phyloP scores from a whole-genome alignment of 2,329 filamentous ascomycete genomes.

The Exophiala sideris region DNA sequence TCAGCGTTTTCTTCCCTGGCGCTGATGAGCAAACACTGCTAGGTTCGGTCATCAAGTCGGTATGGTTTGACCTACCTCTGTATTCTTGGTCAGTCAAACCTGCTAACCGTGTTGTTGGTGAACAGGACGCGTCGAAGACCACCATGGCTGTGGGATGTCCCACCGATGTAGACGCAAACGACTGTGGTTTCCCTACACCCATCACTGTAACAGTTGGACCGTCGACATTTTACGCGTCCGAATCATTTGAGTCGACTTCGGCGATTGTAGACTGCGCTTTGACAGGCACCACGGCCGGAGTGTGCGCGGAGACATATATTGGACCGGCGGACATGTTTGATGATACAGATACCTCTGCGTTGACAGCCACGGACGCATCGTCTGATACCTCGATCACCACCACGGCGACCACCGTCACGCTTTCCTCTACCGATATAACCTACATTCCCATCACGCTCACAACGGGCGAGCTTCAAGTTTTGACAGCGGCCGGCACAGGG shows the following conservation, averaged over 20 bases:
- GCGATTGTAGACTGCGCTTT: constrained; percentile 20
- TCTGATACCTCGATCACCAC: constrained; percentile 12
- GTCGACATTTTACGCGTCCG: constrained; percentile 12
- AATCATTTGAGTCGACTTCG: constrained; percentile 13
- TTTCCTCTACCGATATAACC: constrained; percentile 9
- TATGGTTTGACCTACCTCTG: constrained; percentile 2
- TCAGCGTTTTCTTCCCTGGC: constrained; percentile 21
- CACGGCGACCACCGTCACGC: constrained; percentile 7
- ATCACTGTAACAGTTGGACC: constrained; percentile 25
- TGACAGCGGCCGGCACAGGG: constrained; percentile 2
- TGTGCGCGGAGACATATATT: constrained; percentile 20
- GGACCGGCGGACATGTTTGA: constrained; percentile 13
- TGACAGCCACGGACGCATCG: constrained; percentile 3
- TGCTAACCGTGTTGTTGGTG: background rate
- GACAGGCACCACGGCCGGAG: constrained; percentile 22
- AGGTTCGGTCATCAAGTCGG: constrained; percentile 19
- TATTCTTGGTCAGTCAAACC: background rate
- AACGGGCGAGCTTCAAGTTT: background rate
- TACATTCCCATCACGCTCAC: constrained; percentile 15
- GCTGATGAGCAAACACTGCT: constrained; percentile 16
- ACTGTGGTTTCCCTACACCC: constrained; percentile 19
- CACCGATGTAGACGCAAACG: constrained; percentile 6
- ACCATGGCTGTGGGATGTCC: constrained; percentile 23
- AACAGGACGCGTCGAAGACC: constrained; percentile 18
- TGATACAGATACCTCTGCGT: constrained; percentile 1